Conservation (phyloP, 179 eudicot species). For the Carnegiea gigantea region DNA sequence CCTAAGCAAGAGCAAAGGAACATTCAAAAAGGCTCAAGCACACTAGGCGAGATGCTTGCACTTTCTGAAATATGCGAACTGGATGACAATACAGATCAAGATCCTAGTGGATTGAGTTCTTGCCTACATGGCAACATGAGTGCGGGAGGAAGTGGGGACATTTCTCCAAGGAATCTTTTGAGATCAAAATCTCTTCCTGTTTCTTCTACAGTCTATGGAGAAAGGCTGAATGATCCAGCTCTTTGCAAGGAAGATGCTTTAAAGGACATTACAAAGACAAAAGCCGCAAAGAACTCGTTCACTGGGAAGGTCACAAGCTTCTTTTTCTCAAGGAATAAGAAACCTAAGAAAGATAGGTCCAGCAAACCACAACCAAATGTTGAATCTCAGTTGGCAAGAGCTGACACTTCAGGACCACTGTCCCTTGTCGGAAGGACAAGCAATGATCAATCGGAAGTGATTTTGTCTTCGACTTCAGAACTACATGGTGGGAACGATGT, state of each 20-base stretch:
- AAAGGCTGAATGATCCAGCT: conserved; percentile 34
- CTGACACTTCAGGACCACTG: conserved; percentile 27
- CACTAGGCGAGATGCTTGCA: conserved; percentile 98
- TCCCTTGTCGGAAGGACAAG: conserved; percentile 31
- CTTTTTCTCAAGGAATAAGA: conserved; percentile 74
- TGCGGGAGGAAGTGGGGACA: conserved; percentile 29
- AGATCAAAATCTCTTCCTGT: conserved; percentile 85
- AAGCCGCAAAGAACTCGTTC: conserved; percentile 54
- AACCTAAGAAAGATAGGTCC: conserved; percentile 50
- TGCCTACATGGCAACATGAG: conserved; percentile 33
- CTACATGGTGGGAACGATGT: conserved; percentile 23
- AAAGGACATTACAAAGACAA: conserved; percentile 46
- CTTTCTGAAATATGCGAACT: conserved; percentile 55
- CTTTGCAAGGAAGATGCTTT: conserved; percentile 28
- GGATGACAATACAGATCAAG: conserved; percentile 31
- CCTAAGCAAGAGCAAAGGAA: conserved; percentile 52
- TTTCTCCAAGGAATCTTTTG: conserved; percentile 50
- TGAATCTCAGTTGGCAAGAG: conserved; percentile 31
- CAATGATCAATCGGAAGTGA: conserved; percentile 37
- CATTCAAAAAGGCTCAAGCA: conserved; percentile 69
- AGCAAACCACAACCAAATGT: conserved; percentile 36
- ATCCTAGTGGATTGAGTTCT: conserved; percentile 46
- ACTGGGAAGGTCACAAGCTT: conserved; percentile 78
- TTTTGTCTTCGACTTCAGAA: conserved; percentile 33
- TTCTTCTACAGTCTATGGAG: conserved; percentile 47